Evolutionary conservation across 768 basidiomycete species (phyloP), one percentile per base, ranked within the genome.

Genomic region (Leccinum barrowsii): DNA sequence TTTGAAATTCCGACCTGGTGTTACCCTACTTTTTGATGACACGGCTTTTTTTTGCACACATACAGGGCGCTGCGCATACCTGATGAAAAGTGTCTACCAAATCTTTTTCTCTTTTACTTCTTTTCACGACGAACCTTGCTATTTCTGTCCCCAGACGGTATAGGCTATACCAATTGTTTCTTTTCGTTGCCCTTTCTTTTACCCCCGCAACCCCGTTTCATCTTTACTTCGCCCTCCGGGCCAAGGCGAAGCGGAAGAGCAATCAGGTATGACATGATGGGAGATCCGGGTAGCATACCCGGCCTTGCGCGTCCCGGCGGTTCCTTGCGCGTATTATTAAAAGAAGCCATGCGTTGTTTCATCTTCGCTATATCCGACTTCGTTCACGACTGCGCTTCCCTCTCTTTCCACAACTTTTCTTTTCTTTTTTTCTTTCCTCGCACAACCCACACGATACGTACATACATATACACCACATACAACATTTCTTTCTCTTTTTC

Each of bases 61-160:
- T 58, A 61, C 65, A 61, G 68, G 68, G 60, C 66, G 68, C 68
- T 69, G 68, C 60, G 68, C 68, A 70, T 68, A 60, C 68, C 69
- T 70, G 67, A 60, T 58, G 55, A 42, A 63, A 59, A 57, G 68
- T 67, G 66, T 63, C 52, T 64, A 55, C 54, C 59, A 55, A 57
- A 35, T 50, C n/a, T 52, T 49, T 46, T 46, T 21, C 26, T 15
- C 22, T 26, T 26, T 34, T 50, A 35, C 21, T 50, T 54, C 34
- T 26, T 24, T 15, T 52, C 22, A 48, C 32, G 21, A 54, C 37
- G 50, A 59, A 28, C 35, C 30, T 48, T 52, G 53, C 55, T 52
- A 50, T 64, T 49, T 52, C 47, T 48, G 28, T 46, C 52, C 13
- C 59, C 26, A 56, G 32, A 60, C n/a, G 65, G 63, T 67, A 59